Percentiles rank a stretch among this genome's conserved stretches.
These are phyloP conservation scores for Moricandia arvensis DNA, from an alignment of 345 rosid genomes.

Conservation along the genomic window DNA sequence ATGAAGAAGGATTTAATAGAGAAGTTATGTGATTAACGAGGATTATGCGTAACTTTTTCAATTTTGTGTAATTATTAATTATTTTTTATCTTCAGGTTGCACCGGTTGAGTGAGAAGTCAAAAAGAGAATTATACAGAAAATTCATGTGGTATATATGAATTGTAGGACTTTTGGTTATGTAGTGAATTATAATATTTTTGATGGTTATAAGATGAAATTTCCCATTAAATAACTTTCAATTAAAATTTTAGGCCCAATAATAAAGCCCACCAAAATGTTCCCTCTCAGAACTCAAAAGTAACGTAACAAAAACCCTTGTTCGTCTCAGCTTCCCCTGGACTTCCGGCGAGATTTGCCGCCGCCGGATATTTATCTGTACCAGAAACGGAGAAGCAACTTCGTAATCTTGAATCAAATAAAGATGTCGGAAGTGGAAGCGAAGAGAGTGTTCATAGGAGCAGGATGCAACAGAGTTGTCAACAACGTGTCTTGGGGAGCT, in stretches of 20 bases:
- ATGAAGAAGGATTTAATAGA: too few species aligned
- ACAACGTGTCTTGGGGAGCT: constrained; percentile 93
- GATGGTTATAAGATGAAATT: too few species aligned
- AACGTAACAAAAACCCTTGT: not conserved
- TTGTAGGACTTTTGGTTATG: too few species aligned
- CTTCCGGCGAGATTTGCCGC: constrained; percentile 9
- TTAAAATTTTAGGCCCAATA: not conserved
- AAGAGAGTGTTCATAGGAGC: constrained; percentile 79
- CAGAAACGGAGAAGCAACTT: not conserved
- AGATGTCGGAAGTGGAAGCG: constrained; percentile 41
- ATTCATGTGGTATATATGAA: too few species aligned
- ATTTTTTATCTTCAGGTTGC: too few species aligned
- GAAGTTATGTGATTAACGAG: too few species aligned
- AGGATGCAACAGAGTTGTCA: constrained; percentile 87
- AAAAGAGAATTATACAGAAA: too few species aligned
- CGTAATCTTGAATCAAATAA: not conserved
- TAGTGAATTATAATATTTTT: too few species aligned
- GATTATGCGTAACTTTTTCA: too few species aligned
- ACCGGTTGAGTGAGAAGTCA: too few species aligned
- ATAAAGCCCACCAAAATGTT: not conserved
- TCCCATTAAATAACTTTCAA: too few species aligned
- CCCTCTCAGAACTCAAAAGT: not conserved
- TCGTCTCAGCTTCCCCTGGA: not conserved
- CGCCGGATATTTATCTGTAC: not conserved
- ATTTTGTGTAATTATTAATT: too few species aligned